A percentile compares a stretch with the other conserved stretches of the same genome.
phyloP scores from a whole-genome alignment of 2,329 filamentous ascomycete genomes.

The Ascocoryne sarcoides region DNA sequence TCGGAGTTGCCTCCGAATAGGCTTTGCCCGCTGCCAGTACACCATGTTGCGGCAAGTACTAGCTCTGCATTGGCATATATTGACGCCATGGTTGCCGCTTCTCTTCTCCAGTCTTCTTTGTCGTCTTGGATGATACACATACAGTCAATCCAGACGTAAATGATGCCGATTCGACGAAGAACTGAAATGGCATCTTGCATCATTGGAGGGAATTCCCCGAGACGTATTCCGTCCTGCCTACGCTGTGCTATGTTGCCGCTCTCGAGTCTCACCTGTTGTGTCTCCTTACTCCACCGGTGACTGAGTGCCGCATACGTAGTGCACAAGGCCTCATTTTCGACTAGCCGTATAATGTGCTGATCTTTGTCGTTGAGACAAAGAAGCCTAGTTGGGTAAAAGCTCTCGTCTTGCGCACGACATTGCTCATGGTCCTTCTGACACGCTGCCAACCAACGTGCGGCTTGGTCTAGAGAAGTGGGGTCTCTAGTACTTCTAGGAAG shows the following conservation, averaged over 20 bases:
- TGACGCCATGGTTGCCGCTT: conserved; percentile 2
- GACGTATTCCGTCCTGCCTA: background rate
- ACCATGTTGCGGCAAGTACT: conserved; percentile 2
- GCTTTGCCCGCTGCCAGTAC: background rate
- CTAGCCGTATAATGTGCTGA: background rate
- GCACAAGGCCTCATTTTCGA: background rate
- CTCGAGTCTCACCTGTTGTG: conserved; percentile 1
- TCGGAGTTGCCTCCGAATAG: background rate
- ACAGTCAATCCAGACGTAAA: conserved; percentile 4
- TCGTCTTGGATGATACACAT: conserved; percentile 3
- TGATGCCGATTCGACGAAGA: conserved; percentile 1
- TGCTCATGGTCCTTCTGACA: background rate
- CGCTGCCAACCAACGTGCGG: background rate
- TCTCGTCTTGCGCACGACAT: background rate
- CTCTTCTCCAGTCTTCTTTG: background rate
- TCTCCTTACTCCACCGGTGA: conserved; percentile 1
- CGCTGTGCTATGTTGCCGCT: background rate
- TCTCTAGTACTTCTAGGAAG: background rate
- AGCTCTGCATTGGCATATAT: conserved; percentile 2
- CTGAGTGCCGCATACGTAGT: conserved; percentile 1
- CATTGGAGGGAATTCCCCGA: conserved; percentile 1
- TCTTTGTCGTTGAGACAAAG: conserved; percentile 1
- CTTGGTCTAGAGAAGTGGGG: conserved; percentile 1
- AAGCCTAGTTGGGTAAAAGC: conserved; percentile 1
- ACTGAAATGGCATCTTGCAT: conserved; percentile 3